phyloP scores from a whole-genome alignment of 768 basidiomycete species.

The Boletus insuetus region DNA sequence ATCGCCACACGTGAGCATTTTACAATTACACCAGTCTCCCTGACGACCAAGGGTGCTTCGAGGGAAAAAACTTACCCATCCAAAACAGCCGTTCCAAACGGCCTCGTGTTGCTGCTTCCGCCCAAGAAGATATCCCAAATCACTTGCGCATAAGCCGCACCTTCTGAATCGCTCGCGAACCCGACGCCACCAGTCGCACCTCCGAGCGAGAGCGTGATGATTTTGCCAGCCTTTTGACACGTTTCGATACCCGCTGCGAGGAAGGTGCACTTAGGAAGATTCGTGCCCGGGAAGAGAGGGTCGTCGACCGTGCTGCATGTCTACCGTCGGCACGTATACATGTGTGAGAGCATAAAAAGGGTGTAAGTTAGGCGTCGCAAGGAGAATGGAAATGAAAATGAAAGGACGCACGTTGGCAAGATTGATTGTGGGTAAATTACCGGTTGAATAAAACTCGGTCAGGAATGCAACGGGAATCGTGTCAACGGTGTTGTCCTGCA shows the following conservation, averaged over 20 bases:
- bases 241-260: conserved; percentile 59
- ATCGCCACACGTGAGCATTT: not conserved
- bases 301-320: conserved; percentile 61
- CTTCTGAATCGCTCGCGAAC: conserved; percentile 58
- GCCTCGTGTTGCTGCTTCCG: conserved; percentile 57
- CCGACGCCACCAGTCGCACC: conserved; percentile 61
- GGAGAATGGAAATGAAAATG: not conserved
- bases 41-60: not conserved
- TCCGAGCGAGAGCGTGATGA: conserved; percentile 57
- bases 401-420: conserved; percentile 49
- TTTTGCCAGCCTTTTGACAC: conserved; percentile 65
- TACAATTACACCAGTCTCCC: not conserved
- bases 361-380: not conserved
- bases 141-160: conserved; percentile 55
- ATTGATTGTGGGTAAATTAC: conserved; percentile 56
- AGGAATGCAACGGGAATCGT: conserved; percentile 63
- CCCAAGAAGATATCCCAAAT: conserved; percentile 72
- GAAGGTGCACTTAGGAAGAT: conserved; percentile 58
- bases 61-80: conserved; percentile 50
- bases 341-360: not conserved
- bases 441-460: conserved; percentile 56
- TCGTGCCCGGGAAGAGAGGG: conserved; percentile 57
- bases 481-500: conserved; percentile 54
- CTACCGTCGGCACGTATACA: conserved; percentile 29
- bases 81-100: conserved; percentile 68